These are phyloP conservation scores for Hortiboletus flavorubellus DNA, from an alignment of 768 basidiomycete genomes.

Conservation along the genomic window DNA sequence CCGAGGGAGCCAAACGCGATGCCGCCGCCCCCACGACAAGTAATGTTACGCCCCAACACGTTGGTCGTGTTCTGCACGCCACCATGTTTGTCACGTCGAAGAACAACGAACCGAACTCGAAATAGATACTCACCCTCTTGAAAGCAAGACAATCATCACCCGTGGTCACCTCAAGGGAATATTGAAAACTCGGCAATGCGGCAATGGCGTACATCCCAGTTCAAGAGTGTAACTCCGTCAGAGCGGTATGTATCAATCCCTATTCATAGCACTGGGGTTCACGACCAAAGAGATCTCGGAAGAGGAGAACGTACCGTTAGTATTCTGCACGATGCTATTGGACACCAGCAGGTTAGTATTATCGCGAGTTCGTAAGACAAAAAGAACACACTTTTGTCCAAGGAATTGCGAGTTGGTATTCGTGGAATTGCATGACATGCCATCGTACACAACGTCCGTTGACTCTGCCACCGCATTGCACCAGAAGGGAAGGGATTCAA, in stretches of 20 bases:
- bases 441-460: conserved; percentile 47
- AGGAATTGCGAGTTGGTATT: conserved; percentile 46
- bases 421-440: conserved; percentile 59
- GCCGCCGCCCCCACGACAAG: conserved; percentile 55
- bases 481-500: conserved; percentile 44
- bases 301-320: conserved; percentile 43
- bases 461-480: conserved; percentile 40
- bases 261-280: conserved; percentile 12
- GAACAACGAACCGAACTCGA: background rate
- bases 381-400: conserved; percentile 45
- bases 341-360: background rate
- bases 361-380: background rate
- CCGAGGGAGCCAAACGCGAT: conserved; percentile 56
- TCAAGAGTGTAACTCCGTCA: conserved; percentile 38
- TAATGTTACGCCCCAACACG: conserved; percentile 40
- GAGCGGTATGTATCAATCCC: conserved; percentile 57
- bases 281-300: background rate
- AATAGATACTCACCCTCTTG: conserved; percentile 47
- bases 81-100: background rate
- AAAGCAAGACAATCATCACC: conserved; percentile 44
- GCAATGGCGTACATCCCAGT: conserved; percentile 37
- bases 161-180: conserved; percentile 40
- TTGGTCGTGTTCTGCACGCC: conserved; percentile 41
- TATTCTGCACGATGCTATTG: conserved; percentile 52
- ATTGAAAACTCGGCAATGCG: conserved; percentile 14